Percentiles rank a stretch among this genome's conserved stretches.
phyloP scores from a whole-genome alignment of 2,329 filamentous ascomycete species.

The Penicillium sp. region DNA sequence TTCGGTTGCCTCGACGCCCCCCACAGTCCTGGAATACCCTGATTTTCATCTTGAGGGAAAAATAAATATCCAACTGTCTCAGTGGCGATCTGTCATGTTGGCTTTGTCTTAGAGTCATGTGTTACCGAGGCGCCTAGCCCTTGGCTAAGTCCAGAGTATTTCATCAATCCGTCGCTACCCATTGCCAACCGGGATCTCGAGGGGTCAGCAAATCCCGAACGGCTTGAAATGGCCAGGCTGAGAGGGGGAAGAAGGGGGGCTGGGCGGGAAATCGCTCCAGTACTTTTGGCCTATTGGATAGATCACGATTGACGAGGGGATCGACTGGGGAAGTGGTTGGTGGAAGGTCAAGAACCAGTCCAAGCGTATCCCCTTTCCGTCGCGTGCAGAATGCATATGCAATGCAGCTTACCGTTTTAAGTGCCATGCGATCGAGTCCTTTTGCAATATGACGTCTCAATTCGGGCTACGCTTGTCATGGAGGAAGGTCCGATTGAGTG shows the following conservation, averaged over 20 bases:
- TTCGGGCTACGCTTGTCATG: constrained; percentile 5
- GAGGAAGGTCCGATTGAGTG: background rate
- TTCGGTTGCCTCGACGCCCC: background rate
- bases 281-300: constrained; percentile 12
- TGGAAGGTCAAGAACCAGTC: constrained; percentile 11
- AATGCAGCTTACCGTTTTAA: constrained; percentile 25
- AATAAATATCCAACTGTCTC: background rate
- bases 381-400: constrained; percentile 23
- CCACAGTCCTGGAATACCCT: background rate
- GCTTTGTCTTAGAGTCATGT: constrained; percentile 12
- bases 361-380: constrained; percentile 14
- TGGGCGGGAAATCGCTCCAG: background rate
- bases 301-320: constrained; percentile 3
- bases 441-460: constrained; percentile 13
- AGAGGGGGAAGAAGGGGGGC: background rate
- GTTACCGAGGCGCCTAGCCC: constrained; percentile 13
- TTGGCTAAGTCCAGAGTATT: constrained; percentile 1
- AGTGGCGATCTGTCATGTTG: constrained; percentile 2
- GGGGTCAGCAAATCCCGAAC: constrained; percentile 15
- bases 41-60: background rate
- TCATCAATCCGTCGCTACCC: constrained; percentile 9
- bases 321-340: constrained; percentile 7
- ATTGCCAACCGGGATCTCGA: constrained; percentile 6
- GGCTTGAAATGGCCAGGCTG: background rate
- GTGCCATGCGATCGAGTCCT: constrained; percentile 16